Conservation (phyloP, 805 yeast genomes). For the Yamadazyma kitorensis region DNA sequence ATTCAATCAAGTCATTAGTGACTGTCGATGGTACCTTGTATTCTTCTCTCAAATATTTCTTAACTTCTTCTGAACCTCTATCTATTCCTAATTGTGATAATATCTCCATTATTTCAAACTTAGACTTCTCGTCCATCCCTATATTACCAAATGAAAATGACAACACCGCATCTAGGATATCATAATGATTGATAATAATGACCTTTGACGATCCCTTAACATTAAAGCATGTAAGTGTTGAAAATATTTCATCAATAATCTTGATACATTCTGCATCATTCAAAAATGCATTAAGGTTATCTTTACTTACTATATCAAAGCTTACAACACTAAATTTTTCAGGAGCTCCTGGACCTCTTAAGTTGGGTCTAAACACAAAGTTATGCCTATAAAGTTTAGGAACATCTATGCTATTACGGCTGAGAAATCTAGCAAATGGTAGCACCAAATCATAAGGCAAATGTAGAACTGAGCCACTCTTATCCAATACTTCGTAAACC, state of each 20-base stretch:
- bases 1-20: conserved; percentile 68
- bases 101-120: conserved; percentile 62
- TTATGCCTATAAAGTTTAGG: conserved; percentile 73
- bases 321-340: conserved; percentile 76
- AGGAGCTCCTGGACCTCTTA: conserved; percentile 64
- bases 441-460: conserved; percentile 85
- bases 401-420: conserved; percentile 51
- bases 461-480: conserved; percentile 83
- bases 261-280: conserved; percentile 89
- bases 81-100: conserved; percentile 77
- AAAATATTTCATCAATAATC: conserved; percentile 71
- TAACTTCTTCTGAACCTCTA: conserved; percentile 59
- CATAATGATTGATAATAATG: conserved; percentile 76
- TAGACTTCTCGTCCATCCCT: conserved; percentile 60
- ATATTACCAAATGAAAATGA: conserved; percentile 75
- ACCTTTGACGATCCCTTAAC: conserved; percentile 45
- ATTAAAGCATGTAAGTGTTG: conserved; percentile 64
- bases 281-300: conserved; percentile 39
- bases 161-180: conserved; percentile 64
- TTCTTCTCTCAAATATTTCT: conserved; percentile 42
- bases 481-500: conserved; percentile 78
- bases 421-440: conserved; percentile 84
- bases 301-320: conserved; percentile 73
- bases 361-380: conserved; percentile 70
- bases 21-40: conserved; percentile 78